A percentile compares a stretch with the other conserved stretches of the same genome.
Evolutionary conservation across 768 basidiomycete genomes (phyloP).

Genomic region (Termitomyces sp.): DNA sequence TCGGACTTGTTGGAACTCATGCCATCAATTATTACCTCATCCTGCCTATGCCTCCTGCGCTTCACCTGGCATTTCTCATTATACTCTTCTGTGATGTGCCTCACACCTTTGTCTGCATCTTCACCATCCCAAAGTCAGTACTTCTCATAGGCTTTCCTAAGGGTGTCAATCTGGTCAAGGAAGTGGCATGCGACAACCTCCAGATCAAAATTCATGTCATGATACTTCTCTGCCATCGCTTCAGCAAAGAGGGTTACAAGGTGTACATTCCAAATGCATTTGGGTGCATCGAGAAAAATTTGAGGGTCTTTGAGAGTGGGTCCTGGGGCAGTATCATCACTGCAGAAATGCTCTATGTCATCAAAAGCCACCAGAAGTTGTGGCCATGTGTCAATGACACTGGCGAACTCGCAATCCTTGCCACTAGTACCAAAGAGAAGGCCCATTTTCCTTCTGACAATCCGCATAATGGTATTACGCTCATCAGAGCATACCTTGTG

Average conservation of each 20-base stretch:
- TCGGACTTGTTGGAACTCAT: not conserved
- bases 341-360: not conserved
- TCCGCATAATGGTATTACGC: too few species aligned
- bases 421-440: not conserved
- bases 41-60: not conserved
- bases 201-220: too few species aligned
- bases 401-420: not conserved
- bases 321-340: not conserved
- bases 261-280: too few species aligned
- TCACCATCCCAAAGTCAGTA: not conserved
- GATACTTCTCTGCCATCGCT: too few species aligned
- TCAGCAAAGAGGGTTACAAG: too few species aligned
- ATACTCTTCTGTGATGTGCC: not conserved
- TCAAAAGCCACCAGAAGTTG: not conserved
- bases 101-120: not conserved
- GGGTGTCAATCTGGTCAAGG: too few species aligned
- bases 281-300: not conserved
- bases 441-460: not conserved
- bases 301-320: not conserved
- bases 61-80: too few species aligned
- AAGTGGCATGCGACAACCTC: too few species aligned
- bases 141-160: too few species aligned
- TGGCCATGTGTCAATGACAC: not conserved
- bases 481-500: not conserved
- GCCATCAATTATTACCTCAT: not conserved